Conservation (phyloP, 352 stramenopile genomes). For the Phytopythium ostracodes region DNA sequence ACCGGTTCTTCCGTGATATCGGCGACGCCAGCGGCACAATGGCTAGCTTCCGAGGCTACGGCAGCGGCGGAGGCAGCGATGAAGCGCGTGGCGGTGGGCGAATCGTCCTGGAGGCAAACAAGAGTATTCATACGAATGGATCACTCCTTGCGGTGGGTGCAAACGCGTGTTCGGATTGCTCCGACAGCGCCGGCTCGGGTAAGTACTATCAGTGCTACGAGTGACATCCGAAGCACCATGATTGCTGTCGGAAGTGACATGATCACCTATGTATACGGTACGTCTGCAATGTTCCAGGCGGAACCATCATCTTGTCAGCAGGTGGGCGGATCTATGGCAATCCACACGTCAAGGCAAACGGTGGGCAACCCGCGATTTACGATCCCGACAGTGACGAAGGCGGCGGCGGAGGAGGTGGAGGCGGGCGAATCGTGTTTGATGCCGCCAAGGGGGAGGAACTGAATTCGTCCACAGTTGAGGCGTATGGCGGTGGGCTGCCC, state of each 20-base stretch:
- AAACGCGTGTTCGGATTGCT: conserved; percentile 39
- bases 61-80: conserved; percentile 69
- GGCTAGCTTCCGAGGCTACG: conserved; percentile 78
- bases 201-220: background rate
- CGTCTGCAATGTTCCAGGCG: conserved; percentile 31
- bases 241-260: background rate
- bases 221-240: background rate
- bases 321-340: conserved; percentile 35
- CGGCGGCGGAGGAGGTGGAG: conserved; percentile 53
- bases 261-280: background rate
- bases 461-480: conserved; percentile 30
- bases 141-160: conserved; percentile 63
- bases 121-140: conserved; percentile 55
- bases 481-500: conserved; percentile 43
- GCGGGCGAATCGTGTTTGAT: conserved; percentile 52
- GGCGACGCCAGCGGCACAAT: conserved; percentile 46
- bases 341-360: conserved; percentile 43
- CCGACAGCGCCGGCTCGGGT: conserved; percentile 61
- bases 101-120: conserved; percentile 36
- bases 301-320: conserved; percentile 41
- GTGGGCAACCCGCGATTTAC: conserved; percentile 41
- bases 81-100: conserved; percentile 55
- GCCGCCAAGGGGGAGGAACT: conserved; percentile 37
- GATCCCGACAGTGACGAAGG: conserved; percentile 22
- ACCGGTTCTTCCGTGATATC: conserved; percentile 64